Evolutionary conservation across 805 yeast species (phyloP).

Genomic region (Starmerella bombi): DNA sequence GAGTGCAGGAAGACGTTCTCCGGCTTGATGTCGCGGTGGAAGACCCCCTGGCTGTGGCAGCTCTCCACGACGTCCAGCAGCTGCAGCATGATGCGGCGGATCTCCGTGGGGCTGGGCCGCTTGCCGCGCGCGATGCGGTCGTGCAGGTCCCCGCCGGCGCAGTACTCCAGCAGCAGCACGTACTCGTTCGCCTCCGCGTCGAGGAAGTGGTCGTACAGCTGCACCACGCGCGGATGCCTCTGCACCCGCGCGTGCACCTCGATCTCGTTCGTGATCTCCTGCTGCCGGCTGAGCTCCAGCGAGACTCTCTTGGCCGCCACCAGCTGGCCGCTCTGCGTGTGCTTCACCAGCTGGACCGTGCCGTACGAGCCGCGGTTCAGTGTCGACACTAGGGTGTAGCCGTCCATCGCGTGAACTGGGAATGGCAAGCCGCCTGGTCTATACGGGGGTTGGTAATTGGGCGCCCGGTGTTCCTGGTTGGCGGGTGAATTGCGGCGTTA

Average conservation of each 20-base stretch:
- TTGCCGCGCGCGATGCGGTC: conserved; percentile 50
- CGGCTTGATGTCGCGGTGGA: conserved; percentile 94
- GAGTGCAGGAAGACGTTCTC: conserved; percentile 68
- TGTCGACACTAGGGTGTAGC: conserved; percentile 43
- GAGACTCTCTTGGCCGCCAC: conserved; percentile 76
- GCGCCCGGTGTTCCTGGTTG: too few relatives aligned
- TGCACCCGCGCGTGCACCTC: conserved; percentile 63
- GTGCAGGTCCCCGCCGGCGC: conserved; percentile 74
- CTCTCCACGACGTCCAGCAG: conserved; percentile 69
- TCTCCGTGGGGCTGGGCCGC: conserved; percentile 25
- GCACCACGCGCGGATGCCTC: conserved; percentile 61
- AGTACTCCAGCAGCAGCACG: conserved; percentile 76
- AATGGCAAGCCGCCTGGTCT: too few relatives aligned
- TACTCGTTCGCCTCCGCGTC: conserved; percentile 28
- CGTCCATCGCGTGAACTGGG: conserved; percentile 15
- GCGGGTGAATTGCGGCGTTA: too few relatives aligned
- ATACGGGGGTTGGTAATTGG: too few relatives aligned
- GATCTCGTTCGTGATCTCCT: conserved; percentile 28
- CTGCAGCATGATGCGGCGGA: conserved; percentile 55
- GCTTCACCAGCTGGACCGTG: conserved; percentile 75
- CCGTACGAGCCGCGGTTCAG: conserved; percentile 92
- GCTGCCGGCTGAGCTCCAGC: conserved; percentile 10
- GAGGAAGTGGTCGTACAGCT: conserved; percentile 61
- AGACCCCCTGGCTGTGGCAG: conserved; percentile 87
- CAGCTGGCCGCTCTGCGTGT: conserved; percentile 36